A percentile compares a stretch with the other conserved stretches of the same genome.
phyloP scores from a whole-genome alignment of 108 stramenopile genomes.

The Nitzschia palea region DNA sequence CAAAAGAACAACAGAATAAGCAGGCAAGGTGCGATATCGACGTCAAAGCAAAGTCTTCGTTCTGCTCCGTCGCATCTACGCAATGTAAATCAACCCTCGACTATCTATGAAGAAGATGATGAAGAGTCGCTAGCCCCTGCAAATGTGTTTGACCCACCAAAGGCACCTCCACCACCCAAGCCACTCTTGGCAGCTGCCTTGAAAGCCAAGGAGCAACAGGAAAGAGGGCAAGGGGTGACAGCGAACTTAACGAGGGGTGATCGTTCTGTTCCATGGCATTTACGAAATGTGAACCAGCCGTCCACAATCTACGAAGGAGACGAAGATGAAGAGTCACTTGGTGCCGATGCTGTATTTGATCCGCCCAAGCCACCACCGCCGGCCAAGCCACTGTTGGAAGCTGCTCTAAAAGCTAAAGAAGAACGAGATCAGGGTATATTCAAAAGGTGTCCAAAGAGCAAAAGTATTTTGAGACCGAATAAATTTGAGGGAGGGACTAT shows the following conservation, averaged over 20 bases:
- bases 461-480: not conserved
- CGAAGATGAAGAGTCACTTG: constrained; percentile 5
- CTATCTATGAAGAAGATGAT: not conserved
- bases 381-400: constrained; percentile 11
- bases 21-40: not conserved
- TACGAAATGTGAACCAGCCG: constrained; percentile 7
- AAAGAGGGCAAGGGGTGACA: not conserved
- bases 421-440: constrained; percentile 2
- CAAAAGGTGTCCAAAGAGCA: not conserved
- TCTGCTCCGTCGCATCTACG: not conserved
- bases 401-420: constrained; percentile 19
- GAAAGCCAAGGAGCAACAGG: constrained; percentile 5
- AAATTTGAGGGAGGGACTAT: constrained; percentile 2
- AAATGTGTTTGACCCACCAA: constrained; percentile 8
- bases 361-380: constrained; percentile 2
- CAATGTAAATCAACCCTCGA: not conserved
- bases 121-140: not conserved
- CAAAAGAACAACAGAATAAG: constrained; percentile 9
- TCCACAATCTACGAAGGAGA: not conserved
- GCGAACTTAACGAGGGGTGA: not conserved
- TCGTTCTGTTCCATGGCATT: not conserved
- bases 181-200: constrained; percentile 6
- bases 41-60: not conserved
- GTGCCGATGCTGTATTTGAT: constrained; percentile 10
- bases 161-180: constrained; percentile 1